phyloP scores from a whole-genome alignment of 2,329 filamentous ascomycete genomes.

The Colletotrichum godetiae region DNA sequence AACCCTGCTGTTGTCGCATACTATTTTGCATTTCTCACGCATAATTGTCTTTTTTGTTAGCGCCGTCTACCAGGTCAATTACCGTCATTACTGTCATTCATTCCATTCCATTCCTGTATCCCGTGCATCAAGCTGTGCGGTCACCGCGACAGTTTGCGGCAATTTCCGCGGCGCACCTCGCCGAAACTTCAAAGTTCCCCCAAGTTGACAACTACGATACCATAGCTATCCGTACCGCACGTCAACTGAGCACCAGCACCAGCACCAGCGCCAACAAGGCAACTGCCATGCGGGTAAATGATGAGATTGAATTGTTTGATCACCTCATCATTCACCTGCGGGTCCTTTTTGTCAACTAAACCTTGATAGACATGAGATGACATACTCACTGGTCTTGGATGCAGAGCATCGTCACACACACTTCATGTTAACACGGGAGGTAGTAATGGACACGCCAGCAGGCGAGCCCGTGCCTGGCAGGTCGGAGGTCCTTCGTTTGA shows the following conservation, averaged over 20 bases:
- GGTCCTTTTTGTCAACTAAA: background rate
- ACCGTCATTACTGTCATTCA: too few species aligned
- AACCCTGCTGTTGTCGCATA: constrained; percentile 35
- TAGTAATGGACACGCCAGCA: background rate
- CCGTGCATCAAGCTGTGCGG: background rate
- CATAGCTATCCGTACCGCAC: background rate
- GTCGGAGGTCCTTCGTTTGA: background rate
- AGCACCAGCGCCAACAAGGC: background rate
- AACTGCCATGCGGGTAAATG: background rate
- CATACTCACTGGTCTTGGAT: background rate
- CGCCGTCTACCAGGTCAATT: background rate
- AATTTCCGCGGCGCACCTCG: background rate
- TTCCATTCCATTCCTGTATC: background rate
- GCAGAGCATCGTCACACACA: background rate
- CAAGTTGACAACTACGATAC: background rate
- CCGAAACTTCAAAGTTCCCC: background rate
- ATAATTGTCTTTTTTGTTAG: background rate
- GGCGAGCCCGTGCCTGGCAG: background rate
- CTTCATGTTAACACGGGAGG: background rate
- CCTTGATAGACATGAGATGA: background rate
- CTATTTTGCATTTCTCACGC: background rate
- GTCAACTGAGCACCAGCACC: background rate
- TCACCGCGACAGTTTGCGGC: background rate
- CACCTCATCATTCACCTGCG: background rate
- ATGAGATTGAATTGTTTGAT: background rate